Evolutionary conservation across 2,329 filamentous ascomycete species (phyloP).

Genomic region (Diaporthe australafricana): DNA sequence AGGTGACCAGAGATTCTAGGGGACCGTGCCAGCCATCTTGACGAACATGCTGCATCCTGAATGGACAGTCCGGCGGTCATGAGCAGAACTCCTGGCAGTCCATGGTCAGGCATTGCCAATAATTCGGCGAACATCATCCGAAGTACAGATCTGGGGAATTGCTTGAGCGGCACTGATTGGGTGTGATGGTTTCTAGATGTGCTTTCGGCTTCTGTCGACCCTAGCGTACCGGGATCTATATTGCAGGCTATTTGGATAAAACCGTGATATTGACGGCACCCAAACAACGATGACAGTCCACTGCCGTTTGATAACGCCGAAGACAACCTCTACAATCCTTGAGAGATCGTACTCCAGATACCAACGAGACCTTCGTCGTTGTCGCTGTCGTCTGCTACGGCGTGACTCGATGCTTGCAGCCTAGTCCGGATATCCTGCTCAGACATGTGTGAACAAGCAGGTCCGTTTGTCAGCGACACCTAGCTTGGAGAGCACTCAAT

Average conservation of each 20-base stretch:
- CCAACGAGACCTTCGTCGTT: background rate
- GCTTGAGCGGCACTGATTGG: background rate
- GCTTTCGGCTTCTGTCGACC: constrained; percentile 21
- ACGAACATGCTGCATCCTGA: background rate
- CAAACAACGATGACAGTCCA: background rate
- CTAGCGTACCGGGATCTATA: constrained; percentile 27
- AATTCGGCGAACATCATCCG: constrained; percentile 18
- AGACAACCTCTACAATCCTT: background rate
- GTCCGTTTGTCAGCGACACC: too few relatives aligned
- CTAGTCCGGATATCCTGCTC: too few relatives aligned
- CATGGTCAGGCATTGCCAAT: constrained; percentile 6
- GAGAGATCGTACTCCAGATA: too few relatives aligned
- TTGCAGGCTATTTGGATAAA: constrained; percentile 36
- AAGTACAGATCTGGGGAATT: background rate
- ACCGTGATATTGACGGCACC: background rate
- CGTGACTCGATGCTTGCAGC: too few relatives aligned
- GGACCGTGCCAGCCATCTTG: background rate
- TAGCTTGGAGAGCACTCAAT: too few relatives aligned
- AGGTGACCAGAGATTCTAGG: background rate
- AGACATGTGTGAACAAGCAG: too few relatives aligned
- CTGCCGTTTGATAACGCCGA: background rate
- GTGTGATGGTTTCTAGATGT: background rate
- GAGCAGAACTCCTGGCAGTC: background rate
- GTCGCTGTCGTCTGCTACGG: too few relatives aligned
- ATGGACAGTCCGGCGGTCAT: background rate